These are phyloP conservation scores for Quercus tomentella DNA, from an alignment of 331 rosid genomes.

Conservation along the genomic window DNA sequence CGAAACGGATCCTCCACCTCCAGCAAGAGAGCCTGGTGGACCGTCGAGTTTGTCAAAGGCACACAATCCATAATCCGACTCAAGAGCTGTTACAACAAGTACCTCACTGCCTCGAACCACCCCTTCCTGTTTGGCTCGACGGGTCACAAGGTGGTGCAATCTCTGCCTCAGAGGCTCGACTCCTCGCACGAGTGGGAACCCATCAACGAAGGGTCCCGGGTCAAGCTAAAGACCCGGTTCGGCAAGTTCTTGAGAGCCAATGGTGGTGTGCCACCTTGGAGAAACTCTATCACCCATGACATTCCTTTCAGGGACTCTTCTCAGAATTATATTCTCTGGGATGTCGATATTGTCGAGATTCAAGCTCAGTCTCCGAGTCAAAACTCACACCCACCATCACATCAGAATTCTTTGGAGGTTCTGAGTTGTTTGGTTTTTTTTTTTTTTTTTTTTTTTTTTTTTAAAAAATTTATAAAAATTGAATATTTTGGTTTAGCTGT, in stretches of 20 bases:
- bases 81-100: slow-evolving; percentile 52
- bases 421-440: not conserved
- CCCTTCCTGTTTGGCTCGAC: slow-evolving; percentile 54
- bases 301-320: slow-evolving; percentile 46
- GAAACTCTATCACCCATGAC: slow-evolving; percentile 57
- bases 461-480: not conserved
- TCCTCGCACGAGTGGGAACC: slow-evolving; percentile 70
- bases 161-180: slow-evolving; percentile 31
- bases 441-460: not conserved
- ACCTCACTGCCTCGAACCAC: slow-evolving; percentile 51
- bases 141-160: slow-evolving; percentile 53
- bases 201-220: slow-evolving; percentile 31
- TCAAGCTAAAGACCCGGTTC: slow-evolving; percentile 41
- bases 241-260: slow-evolving; percentile 54
- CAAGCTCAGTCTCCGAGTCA: slow-evolving; percentile 19
- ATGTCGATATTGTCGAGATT: slow-evolving; percentile 50
- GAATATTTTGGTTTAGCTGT: no score
- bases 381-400: slow-evolving; percentile 24
- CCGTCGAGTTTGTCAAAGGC: slow-evolving; percentile 35
- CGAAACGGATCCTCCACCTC: slow-evolving; percentile 43
- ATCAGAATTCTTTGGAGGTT: slow-evolving; percentile 55
- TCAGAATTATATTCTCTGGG: slow-evolving; percentile 59
- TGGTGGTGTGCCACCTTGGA: slow-evolving; percentile 60
- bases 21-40: slow-evolving; percentile 38
- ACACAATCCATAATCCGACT: slow-evolving; percentile 44